Base-by-base conservation (phyloP, 2,329 filamentous ascomycete genomes). In the Cadophora gregata region DNA sequence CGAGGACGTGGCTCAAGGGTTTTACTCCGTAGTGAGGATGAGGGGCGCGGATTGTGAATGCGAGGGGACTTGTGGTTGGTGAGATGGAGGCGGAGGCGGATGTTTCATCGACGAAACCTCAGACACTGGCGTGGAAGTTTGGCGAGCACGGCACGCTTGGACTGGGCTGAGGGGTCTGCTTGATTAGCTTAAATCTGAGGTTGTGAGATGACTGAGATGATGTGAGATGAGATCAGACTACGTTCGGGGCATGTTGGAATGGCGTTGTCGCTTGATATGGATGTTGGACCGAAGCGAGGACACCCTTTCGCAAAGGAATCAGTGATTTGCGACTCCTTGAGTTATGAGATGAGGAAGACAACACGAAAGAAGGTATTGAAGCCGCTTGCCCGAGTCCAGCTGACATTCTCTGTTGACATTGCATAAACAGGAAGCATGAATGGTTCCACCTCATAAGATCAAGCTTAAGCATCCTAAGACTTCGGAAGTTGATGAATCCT, bases 81-180 rank as follows among this genome's bases (percentile, higher is more conserved):
- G 29, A n/a, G n/a, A n/a, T n/a, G n/a, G n/a, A n/a, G 29, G 36
- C 25, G 16, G 25, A n/a, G 38, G n/a, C 12, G 21, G n/a, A 33
- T 60, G 58, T 60, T 60, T 60, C 56, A 47, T 60, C 38, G 31
- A 38, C 53, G 31, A n/a, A 56, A 24, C n/a, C 29, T 60, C 36
- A 48, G 9, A 60, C 58, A 48, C 58, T 48, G 38, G 58, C 58
- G 38, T 33, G 10, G 38, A 48, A 50, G 58, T 36, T 60, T 60
- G 25, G 42, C 38, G 29, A 21, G 36, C 36, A 38, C 36, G 36
- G 36, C 42, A 45, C 33, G 53, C 31, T 58, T 24, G 10, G 31
- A 58, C n/a, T n/a, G n/a, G n/a, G n/a, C n/a, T n/a, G 19, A 24
- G 53, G 51, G 27, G 33, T 56, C 29, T 56, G 9, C 19, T n/a